Evolutionary conservation across 192 early-diverging fungal species (phyloP), one percentile per base, ranked within the genome.

Genomic region (Glomus cerebriforme): DNA sequence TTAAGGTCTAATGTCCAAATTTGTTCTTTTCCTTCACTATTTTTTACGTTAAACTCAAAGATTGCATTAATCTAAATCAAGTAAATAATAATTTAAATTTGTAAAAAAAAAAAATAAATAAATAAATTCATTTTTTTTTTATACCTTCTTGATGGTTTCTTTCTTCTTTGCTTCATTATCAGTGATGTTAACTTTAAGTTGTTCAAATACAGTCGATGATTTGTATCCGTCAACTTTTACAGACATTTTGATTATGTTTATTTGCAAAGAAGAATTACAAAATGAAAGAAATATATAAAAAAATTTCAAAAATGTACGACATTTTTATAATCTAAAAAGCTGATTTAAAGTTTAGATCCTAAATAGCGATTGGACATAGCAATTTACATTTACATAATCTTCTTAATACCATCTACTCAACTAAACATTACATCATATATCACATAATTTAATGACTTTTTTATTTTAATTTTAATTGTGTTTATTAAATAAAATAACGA

Each of bases 1-100:
- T 97, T 97, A 64, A 98, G 84, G 80, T 99, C 93, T 27, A 97
- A 81, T 59, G 90, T 92, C 93, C 95, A 99, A 63, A 92, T 87
- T 79, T 92, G 90, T 31, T 84, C 82, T 78, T 94, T 88, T 10
- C 89, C 90, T 31, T 86, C 86, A 1, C 82, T 84, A 80, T 93
- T 96, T 79, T 89, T 91, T 83, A 99, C 86, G 73, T 94, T 90
- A 81, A 99, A 92, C 84, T 95, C 92, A 88, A 97, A 96, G 29
- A 96, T 81, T 35, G 93, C 95, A 67, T 97, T 97, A 43, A 91
- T 88, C 73, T 82, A 49, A 59, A 15, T 39, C 29, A 15, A 54
- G n/a, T n/a, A n/a, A 75, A 47, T 39, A 7, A 37, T 34, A 7
- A 12, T 43, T 77, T 27, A 58, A 59, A 9, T 26, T 59, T 8